A percentile compares a stretch with the other conserved stretches of the same genome.
Evolutionary conservation across 2,329 filamentous ascomycete genomes (phyloP).

Genomic region (Talaromyces sp.): DNA sequence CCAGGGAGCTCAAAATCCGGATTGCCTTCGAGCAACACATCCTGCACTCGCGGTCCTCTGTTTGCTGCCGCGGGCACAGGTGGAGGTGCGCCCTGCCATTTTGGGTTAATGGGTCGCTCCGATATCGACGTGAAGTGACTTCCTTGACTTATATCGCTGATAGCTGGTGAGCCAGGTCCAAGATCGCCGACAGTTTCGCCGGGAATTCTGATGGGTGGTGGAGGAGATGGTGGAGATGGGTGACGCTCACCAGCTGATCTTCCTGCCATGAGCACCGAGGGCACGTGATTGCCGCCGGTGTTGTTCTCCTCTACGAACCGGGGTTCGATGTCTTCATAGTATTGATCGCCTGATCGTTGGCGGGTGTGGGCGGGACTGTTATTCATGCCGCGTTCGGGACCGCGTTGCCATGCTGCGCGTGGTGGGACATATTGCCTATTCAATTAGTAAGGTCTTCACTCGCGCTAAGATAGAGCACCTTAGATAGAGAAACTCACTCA

Average conservation of each 20-base stretch:
- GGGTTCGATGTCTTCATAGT: conserved; percentile 93
- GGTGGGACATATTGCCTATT: conserved; percentile 43
- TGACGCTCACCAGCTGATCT: conserved; percentile 36
- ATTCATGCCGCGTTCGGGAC: conserved; percentile 20
- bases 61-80: conserved; percentile 47
- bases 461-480: not conserved
- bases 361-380: conserved; percentile 27
- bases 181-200: conserved; percentile 62
- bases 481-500: conserved; percentile 56
- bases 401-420: conserved; percentile 39
- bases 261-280: conserved; percentile 38
- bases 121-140: conserved; percentile 89
- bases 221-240: conserved; percentile 2
- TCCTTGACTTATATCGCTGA: conserved; percentile 60
- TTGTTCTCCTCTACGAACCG: conserved; percentile 64
- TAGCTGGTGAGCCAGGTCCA: conserved; percentile 66
- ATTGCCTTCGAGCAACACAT: conserved; percentile 73
- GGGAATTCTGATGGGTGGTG: conserved; percentile 41
- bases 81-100: conserved; percentile 61
- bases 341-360: conserved; percentile 51
- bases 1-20: conserved; percentile 77
- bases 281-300: conserved; percentile 29
- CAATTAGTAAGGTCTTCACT: conserved; percentile 20
- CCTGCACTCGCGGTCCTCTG: conserved; percentile 56
- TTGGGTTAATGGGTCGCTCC: conserved; percentile 82